phyloP scores from a whole-genome alignment of 225 moss, liverwort and hornwort genomes.

The Lunularia cruciata region DNA sequence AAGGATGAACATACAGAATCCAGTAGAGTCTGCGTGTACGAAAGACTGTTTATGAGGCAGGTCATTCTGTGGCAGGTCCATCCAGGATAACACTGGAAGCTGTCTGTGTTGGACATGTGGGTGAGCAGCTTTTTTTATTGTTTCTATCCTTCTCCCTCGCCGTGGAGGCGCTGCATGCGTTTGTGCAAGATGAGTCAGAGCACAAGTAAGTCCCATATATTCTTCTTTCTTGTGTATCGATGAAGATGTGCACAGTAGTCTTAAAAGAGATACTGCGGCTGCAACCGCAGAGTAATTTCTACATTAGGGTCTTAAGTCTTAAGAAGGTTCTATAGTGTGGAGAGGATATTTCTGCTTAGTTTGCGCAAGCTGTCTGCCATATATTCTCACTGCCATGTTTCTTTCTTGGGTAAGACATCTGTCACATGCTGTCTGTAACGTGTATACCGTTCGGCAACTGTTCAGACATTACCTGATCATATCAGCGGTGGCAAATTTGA shows the following conservation, averaged over 20 bases:
- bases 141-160: conserved; percentile 95
- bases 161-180: conserved; percentile 94
- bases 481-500: conserved; percentile 82
- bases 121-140: conserved; percentile 91
- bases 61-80: conserved; percentile 65
- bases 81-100: conserved; percentile 68
- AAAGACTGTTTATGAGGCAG: conserved; percentile 64
- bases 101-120: conserved; percentile 66
- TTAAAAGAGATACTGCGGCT: too few species aligned
- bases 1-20: background rate
- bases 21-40: background rate
- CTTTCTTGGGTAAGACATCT: too few species aligned
- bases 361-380: too few species aligned
- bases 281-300: too few species aligned
- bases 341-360: too few species aligned
- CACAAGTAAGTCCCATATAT: conserved; percentile 71
- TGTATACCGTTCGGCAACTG: conserved; percentile 11
- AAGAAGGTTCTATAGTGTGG: too few species aligned
- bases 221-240: too few species aligned
- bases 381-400: too few species aligned
- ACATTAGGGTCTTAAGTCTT: too few species aligned
- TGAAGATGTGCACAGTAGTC: too few species aligned
- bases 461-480: conserved; percentile 90
- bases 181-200: conserved; percentile 82
- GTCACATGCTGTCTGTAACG: background rate